phyloP scores from a whole-genome alignment of 1,284 basidiomycete genomes.

The Coriolopsis trogii region DNA sequence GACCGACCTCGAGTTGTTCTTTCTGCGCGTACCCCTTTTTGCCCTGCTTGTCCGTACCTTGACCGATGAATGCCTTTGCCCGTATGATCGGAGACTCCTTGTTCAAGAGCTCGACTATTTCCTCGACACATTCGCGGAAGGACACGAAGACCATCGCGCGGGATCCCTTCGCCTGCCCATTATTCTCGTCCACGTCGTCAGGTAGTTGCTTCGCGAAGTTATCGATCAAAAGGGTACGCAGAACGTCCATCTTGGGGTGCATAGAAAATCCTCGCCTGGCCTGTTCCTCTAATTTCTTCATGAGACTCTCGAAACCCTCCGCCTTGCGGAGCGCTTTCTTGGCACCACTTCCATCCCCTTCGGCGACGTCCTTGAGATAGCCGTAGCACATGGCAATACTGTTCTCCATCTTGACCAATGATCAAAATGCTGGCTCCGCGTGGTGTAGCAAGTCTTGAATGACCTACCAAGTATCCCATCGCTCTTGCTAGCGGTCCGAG shows the following conservation, averaged over 20 bases:
- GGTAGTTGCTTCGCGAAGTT: conserved; percentile 73
- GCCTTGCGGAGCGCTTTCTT: conserved; percentile 53
- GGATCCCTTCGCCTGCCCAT: conserved; percentile 44
- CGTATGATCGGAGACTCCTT: conserved; percentile 74
- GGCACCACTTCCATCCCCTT: conserved; percentile 36
- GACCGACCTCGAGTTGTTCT: conserved; percentile 82
- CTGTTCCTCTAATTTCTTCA: conserved; percentile 66
- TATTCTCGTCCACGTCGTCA: conserved; percentile 47
- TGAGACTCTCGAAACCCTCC: conserved; percentile 60
- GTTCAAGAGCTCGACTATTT: conserved; percentile 83
- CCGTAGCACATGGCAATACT: conserved; percentile 81
- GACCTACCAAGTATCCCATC: conserved; percentile 23
- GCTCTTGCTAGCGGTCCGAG: conserved; percentile 17
- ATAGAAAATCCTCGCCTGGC: conserved; percentile 54
- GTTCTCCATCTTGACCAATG: conserved; percentile 68
- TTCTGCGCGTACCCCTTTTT: conserved; percentile 90
- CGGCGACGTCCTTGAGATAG: conserved; percentile 50
- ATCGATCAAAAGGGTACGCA: conserved; percentile 76
- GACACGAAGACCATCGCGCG: conserved; percentile 97
- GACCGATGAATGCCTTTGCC: conserved; percentile 89
- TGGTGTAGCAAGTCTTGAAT: background rate
- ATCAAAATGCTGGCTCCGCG: background rate
- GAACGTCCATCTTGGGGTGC: conserved; percentile 94
- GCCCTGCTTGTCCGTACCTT: conserved; percentile 84
- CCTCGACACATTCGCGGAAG: conserved; percentile 87